Conservation (phyloP, 2,329 filamentous ascomycete genomes). For the Diplodia scrobiculata region DNA sequence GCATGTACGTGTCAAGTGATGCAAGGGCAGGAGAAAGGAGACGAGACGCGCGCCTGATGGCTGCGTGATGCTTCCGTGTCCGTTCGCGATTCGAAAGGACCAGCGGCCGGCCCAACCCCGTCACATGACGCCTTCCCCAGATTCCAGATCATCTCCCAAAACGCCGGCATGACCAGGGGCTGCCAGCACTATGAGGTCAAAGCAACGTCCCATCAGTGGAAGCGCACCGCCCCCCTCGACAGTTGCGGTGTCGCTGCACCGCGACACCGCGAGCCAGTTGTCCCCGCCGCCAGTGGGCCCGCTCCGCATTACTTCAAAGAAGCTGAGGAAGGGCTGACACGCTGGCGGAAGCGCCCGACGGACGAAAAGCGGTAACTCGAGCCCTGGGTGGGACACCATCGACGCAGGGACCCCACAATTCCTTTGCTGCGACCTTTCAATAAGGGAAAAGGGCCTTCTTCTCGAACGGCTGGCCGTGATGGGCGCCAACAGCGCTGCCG, state of each 20-base stretch:
- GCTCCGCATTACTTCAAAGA: background rate
- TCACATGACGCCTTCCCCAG: slow-evolving; percentile 26
- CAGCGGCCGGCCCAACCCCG: background rate
- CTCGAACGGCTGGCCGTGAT: slow-evolving; percentile 7
- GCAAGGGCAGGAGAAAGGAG: slow-evolving; percentile 22
- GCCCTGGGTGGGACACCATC: slow-evolving; percentile 1
- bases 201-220: slow-evolving; percentile 10
- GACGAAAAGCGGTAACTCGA: background rate
- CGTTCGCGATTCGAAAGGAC: slow-evolving; percentile 23
- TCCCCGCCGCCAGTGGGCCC: slow-evolving; percentile 9
- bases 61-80: slow-evolving; percentile 21
- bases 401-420: slow-evolving; percentile 15
- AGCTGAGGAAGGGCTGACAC: background rate
- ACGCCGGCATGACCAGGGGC: slow-evolving; percentile 1
- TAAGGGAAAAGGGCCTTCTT: slow-evolving; percentile 7
- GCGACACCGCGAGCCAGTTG: background rate
- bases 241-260: background rate
- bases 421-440: background rate
- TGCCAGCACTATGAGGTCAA: background rate
- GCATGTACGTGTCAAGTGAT: slow-evolving; percentile 26
- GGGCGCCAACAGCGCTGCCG: slow-evolving; percentile 17
- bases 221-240: background rate
- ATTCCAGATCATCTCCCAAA: slow-evolving; percentile 6
- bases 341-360: background rate
- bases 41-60: slow-evolving; percentile 14